phyloP scores from a whole-genome alignment of 2,329 filamentous ascomycete species.

The Hypoxylon sp. region DNA sequence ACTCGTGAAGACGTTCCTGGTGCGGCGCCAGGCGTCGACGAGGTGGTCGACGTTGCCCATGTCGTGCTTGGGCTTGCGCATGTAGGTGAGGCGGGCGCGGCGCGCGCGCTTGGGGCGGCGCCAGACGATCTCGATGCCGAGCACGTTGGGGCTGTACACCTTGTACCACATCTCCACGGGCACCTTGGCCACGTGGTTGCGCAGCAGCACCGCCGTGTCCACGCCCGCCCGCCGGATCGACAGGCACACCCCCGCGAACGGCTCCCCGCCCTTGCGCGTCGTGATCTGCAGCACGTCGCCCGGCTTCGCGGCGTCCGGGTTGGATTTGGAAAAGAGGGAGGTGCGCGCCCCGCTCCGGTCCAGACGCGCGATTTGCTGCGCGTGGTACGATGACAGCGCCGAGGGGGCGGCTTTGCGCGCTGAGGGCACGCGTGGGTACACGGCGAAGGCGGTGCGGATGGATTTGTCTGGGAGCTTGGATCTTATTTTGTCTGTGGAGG shows the following conservation, averaged over 20 bases:
- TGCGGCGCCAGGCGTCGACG: constrained; percentile 72
- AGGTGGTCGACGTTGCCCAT: constrained; percentile 87
- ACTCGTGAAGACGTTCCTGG: constrained; percentile 58
- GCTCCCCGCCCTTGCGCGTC: constrained; percentile 83
- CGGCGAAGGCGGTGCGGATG: constrained; percentile 63
- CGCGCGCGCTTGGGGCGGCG: constrained; percentile 86
- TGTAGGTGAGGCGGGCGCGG: constrained; percentile 89
- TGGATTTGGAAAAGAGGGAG: constrained; percentile 82
- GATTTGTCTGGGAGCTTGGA: constrained; percentile 52
- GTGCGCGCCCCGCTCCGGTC: constrained; percentile 89
- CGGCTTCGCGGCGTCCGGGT: constrained; percentile 82
- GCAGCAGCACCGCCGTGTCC: constrained; percentile 88
- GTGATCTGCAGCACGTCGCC: constrained; percentile 95
- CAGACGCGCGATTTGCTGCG: constrained; percentile 78
- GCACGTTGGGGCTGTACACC: constrained; percentile 89
- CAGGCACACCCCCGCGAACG: constrained; percentile 90
- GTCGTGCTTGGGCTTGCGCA: constrained; percentile 90
- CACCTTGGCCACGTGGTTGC: constrained; percentile 87
- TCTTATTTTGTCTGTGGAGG: constrained; percentile 50
- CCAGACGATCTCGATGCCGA: constrained; percentile 94
- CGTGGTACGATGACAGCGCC: constrained; percentile 77
- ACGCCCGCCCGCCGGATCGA: constrained; percentile 89
- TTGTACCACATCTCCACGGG: constrained; percentile 99
- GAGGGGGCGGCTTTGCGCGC: constrained; percentile 71
- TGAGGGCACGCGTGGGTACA: constrained; percentile 71